These are phyloP conservation scores for Sordaria brevicollis DNA, from an alignment of 495 filamentous ascomycete genomes.

Conservation along the genomic window DNA sequence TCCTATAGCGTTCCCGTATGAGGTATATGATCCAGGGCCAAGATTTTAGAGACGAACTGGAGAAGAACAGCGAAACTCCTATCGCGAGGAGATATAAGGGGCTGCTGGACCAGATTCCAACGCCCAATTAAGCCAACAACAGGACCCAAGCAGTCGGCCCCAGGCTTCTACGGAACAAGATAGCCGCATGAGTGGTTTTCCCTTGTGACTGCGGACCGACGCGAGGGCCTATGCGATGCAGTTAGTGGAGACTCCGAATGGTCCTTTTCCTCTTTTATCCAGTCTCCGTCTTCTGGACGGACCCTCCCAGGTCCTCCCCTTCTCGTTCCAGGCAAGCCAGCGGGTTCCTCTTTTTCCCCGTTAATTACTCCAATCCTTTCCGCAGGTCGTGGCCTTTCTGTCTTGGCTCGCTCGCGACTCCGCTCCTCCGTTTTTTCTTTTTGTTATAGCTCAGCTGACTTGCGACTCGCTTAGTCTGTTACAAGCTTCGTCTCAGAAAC, in stretches of 20 bases:
- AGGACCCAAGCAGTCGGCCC: not conserved
- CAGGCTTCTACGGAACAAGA: not conserved
- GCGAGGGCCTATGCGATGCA: conserved; percentile 11
- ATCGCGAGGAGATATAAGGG: not conserved
- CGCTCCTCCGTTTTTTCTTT: not conserved
- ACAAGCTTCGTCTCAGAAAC: not conserved
- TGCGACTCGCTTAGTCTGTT: not conserved
- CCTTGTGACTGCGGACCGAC: conserved; percentile 29
- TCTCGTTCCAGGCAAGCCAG: too few relatives aligned
- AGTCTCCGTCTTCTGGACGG: too few relatives aligned
- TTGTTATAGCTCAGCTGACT: not conserved
- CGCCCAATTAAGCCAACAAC: not conserved
- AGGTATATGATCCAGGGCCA: not conserved
- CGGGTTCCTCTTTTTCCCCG: not conserved
- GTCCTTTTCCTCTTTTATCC: not conserved
- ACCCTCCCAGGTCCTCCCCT: too few relatives aligned
- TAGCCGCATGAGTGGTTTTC: conserved; percentile 10
- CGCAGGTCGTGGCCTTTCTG: not conserved
- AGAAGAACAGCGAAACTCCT: not conserved
- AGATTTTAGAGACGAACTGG: not conserved
- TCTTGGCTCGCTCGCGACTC: not conserved
- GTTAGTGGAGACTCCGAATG: not conserved
- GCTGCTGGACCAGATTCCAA: not conserved
- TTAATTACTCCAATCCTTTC: not conserved
- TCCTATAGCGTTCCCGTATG: not conserved